Base-by-base conservation (phyloP, 2,329 filamentous ascomycete species). In the Tolypocladium ovalisporum region DNA sequence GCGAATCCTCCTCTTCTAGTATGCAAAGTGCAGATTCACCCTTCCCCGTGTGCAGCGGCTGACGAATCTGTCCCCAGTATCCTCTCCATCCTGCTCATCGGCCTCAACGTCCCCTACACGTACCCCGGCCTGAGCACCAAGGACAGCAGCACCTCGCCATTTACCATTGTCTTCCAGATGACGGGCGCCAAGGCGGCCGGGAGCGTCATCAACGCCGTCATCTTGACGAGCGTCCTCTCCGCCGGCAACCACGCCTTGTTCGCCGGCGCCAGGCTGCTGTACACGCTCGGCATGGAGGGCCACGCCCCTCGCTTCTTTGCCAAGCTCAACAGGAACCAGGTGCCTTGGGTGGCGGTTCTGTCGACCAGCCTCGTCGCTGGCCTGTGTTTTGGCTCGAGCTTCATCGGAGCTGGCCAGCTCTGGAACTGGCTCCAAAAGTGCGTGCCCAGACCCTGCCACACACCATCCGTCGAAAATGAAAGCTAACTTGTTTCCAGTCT, bases 341-440 rank as follows among this genome's bases (percentile, higher is more conserved):
- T 75, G 1, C 73, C 73, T 2, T 74, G 71, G 70, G 65, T 72
- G 4, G 68, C 72, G 12, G 71, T 75, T 0, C 72, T 86, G 0
- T 73, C 72, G 0, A 85, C 82, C 0, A 77, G 79, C 1, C 62
- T 78, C 0, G 79, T 90, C 58, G 76, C 78, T 24, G 81, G 80
- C 0, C 73, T 86, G 0, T 86, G 83, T 63, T 87, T 87, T 57
- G 84, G 82, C 2, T 82, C 83, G 0, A 84, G 80, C 63, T 86
- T 84, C 60, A 85, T 87, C 56, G 82, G 83, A 0, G 83, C 84
- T 0, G 84, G 84, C 0, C 76, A 86, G 62, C 69, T 87, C 5
- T 87, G 84, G 84, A 79, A 76, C 1, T 87, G 84, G 84, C 69
- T 87, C 22, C 84, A 87, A 65, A 86, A 86, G 78, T 80, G 69